phyloP scores from a whole-genome alignment of 345 rosid species.

The Schrenkiella parvula region DNA sequence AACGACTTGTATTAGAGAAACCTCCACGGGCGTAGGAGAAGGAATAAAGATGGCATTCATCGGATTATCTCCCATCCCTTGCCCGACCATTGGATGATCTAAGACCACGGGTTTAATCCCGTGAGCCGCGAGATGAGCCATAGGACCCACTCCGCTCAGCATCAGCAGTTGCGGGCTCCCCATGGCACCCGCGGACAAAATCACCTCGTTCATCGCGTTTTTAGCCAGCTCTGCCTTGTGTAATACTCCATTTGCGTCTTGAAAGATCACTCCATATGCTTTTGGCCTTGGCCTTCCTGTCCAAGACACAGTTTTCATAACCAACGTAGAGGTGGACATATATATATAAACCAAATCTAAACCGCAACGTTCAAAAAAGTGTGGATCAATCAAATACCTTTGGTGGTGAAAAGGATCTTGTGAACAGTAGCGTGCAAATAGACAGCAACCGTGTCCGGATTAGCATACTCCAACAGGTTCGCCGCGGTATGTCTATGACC shows the following conservation, averaged over 20 bases:
- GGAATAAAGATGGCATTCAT: slow-evolving; percentile 66
- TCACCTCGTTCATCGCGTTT: slow-evolving; percentile 48
- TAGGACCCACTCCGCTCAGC: slow-evolving; percentile 84
- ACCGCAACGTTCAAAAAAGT: background rate
- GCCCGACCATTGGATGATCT: slow-evolving; percentile 71
- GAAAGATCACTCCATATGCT: slow-evolving; percentile 65
- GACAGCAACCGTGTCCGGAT: slow-evolving; percentile 40
- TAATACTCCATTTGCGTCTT: slow-evolving; percentile 42
- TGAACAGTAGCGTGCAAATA: slow-evolving; percentile 67
- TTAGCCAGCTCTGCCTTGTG: slow-evolving; percentile 44
- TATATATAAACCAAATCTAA: background rate
- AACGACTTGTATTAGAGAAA: slow-evolving; percentile 58
- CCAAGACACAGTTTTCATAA: background rate
- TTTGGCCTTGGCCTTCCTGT: slow-evolving; percentile 42
- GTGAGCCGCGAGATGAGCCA: slow-evolving; percentile 37
- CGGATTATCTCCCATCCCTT: slow-evolving; percentile 80
- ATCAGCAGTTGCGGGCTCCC: slow-evolving; percentile 84
- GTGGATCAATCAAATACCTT: slow-evolving; percentile 30
- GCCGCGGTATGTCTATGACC: slow-evolving; percentile 88
- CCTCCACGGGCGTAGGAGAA: slow-evolving; percentile 56
- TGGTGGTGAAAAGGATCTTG: slow-evolving; percentile 47
- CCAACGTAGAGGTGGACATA: background rate
- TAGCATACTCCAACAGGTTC: slow-evolving; percentile 65
- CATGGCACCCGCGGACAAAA: slow-evolving; percentile 69
- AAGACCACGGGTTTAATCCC: slow-evolving; percentile 41